Conservation (phyloP, 352 stramenopile genomes). For the Phytophthora cactorum region DNA sequence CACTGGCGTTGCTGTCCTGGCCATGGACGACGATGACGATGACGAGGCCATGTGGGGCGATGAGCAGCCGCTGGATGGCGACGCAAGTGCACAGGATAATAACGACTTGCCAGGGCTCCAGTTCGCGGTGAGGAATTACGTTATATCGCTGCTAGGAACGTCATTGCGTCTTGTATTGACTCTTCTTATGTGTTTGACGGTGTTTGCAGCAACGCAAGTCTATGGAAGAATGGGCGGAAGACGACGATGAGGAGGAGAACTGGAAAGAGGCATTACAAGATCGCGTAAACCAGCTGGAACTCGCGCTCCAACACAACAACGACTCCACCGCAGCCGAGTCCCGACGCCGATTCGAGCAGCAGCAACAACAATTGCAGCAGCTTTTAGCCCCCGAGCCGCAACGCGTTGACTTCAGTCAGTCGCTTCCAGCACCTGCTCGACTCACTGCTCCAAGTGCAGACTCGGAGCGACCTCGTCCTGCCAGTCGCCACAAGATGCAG, state of each 20-base stretch:
- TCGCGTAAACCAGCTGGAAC: conserved; percentile 77
- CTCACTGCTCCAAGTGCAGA: conserved; percentile 5
- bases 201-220: conserved; percentile 50
- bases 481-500: conserved; percentile 49
- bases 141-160: background rate
- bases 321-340: conserved; percentile 26
- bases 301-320: conserved; percentile 57
- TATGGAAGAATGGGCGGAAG: conserved; percentile 79
- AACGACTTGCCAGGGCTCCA: conserved; percentile 30
- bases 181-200: conserved; percentile 1
- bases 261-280: conserved; percentile 84
- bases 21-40: conserved; percentile 44
- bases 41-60: conserved; percentile 65
- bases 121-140: conserved; percentile 29
- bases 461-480: conserved; percentile 18
- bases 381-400: conserved; percentile 7
- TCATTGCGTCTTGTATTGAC: conserved; percentile 1
- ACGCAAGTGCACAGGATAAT: conserved; percentile 20
- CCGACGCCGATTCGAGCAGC: conserved; percentile 19
- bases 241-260: conserved; percentile 81
- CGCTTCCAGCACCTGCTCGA: conserved; percentile 21
- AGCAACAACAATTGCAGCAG: conserved; percentile 23
- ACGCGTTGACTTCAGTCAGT: conserved; percentile 24
- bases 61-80: conserved; percentile 27
- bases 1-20: conserved; percentile 10